Evolutionary conservation across 441 rosid species (phyloP).

Genomic region (Populus hybrid): DNA sequence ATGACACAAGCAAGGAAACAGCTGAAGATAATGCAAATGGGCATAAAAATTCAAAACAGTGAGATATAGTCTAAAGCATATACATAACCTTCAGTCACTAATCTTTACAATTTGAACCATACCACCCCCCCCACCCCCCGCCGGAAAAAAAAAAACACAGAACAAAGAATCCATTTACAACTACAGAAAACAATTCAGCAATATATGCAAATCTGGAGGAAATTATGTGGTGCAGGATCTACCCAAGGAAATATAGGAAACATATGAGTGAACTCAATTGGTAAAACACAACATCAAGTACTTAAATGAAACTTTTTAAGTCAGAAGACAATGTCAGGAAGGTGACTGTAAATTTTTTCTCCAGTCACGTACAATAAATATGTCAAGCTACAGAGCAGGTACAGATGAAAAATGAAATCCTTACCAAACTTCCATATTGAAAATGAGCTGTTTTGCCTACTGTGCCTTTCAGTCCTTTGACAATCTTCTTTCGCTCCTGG

Average conservation of each 20-base stretch:
- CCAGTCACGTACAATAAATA: not conserved
- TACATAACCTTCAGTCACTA: not conserved
- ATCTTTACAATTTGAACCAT: not conserved
- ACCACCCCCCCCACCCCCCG: not conserved
- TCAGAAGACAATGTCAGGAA: not conserved
- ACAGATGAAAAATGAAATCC: conserved; percentile 15
- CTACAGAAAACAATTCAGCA: not conserved
- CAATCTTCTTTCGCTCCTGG: conserved; percentile 87
- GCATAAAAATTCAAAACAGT: not conserved
- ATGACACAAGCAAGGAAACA: not conserved
- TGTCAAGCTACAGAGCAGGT: not conserved
- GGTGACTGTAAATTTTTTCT: not conserved
- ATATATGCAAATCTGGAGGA: not conserved
- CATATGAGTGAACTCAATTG: not conserved
- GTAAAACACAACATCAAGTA: not conserved
- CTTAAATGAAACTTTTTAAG: not conserved
- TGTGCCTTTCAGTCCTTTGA: conserved; percentile 81
- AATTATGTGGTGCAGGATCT: not conserved
- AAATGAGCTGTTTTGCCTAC: conserved; percentile 60
- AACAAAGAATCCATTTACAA: not conserved
- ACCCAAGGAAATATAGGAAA: not conserved
- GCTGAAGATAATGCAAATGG: not conserved
- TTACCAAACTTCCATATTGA: conserved; percentile 82
- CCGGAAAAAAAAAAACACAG: not conserved
- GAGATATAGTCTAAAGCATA: not conserved